Base-by-base conservation (phyloP, 2,329 filamentous ascomycete genomes). In the Microsporum audouinii region DNA sequence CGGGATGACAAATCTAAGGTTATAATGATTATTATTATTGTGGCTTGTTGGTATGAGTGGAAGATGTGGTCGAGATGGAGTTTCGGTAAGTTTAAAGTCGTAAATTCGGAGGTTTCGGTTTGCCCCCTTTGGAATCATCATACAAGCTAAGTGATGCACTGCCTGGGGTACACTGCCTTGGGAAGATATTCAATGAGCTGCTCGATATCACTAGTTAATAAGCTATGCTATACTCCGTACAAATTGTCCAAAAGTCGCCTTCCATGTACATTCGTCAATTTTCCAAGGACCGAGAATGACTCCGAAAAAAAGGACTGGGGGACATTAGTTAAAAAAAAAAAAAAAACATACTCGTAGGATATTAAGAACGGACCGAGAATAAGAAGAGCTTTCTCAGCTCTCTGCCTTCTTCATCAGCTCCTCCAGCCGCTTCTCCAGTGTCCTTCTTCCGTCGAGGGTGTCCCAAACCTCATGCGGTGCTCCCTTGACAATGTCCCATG, bases 401-500 rank as follows among this genome's bases (percentile, higher is more conserved):
- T 45, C 29, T 8, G 14, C 31, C 36, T 17, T 29, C 36, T 66
- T 65, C 49, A 92, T 82, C 64, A 96, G 71, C 70, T 91, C 79
- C 64, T 77, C 81, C 68, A 97, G 75, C 67, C 89, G 83, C 78
- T 87, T 88, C 77, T 95, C 91, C 73, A 97, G 86, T 55, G 84
- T 75, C 58, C 84, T 75, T 60, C 89, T 80, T 0, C 92, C 92
- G 56, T 91, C 82, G 1, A 80, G 72, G 2, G 86, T 89, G 67
- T 77, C 77, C 94, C 94, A 99, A 0, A 97, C 87, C 71, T 91
- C 83, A 72, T 95, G 89, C 3, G 91, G 88, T 2, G 91, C 91
- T 64, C 86, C 83, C 61, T 88, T 84, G 8, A 96, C 89, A 59
- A 96, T 83, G 72, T 96, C 90, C 91, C 92, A 99, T 43, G 82